Evolutionary conservation across 495 filamentous ascomycete species (phyloP).

Genomic region (Trichocladium antarcticum): DNA sequence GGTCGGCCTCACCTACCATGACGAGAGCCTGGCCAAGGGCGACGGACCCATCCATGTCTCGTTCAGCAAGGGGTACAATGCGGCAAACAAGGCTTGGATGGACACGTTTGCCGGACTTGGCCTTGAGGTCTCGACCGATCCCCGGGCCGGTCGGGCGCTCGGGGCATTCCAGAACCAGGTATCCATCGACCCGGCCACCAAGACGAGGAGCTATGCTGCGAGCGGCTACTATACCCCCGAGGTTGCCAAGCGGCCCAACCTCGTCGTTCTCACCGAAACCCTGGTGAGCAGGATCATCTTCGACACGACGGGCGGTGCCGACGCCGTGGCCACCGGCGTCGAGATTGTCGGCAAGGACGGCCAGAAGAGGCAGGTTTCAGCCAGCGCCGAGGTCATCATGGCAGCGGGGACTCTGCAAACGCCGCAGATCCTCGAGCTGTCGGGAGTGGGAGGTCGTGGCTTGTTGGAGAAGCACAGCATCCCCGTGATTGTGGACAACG

Average conservation of each 20-base stretch:
- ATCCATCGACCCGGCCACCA: slow-evolving; percentile 33
- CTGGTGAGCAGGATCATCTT: slow-evolving; percentile 35
- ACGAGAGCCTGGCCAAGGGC: slow-evolving; percentile 21
- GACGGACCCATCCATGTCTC: slow-evolving; percentile 35
- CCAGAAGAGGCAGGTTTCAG: slow-evolving; percentile 14
- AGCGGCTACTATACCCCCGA: slow-evolving; percentile 30
- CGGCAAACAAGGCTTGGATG: slow-evolving; percentile 30
- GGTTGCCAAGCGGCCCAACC: slow-evolving; percentile 31
- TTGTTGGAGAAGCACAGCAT: slow-evolving; percentile 57
- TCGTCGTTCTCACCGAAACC: slow-evolving; percentile 38
- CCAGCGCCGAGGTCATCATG: slow-evolving; percentile 45
- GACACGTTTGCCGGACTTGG: slow-evolving; percentile 27
- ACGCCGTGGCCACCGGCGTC: slow-evolving; percentile 27
- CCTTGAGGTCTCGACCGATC: slow-evolving; percentile 28
- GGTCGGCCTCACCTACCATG: slow-evolving; percentile 25
- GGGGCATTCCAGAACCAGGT: slow-evolving; percentile 38
- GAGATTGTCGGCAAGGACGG: slow-evolving; percentile 26
- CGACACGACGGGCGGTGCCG: slow-evolving; percentile 7
- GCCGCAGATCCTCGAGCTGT: slow-evolving; percentile 55
- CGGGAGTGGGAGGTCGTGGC: slow-evolving; percentile 58
- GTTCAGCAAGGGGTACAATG: slow-evolving; percentile 28
- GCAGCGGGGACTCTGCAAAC: slow-evolving; percentile 48
- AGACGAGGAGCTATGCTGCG: slow-evolving; percentile 30
- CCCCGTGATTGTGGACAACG: slow-evolving; percentile 56
- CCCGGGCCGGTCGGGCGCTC: slow-evolving; percentile 27